Base-by-base conservation (phyloP, 495 filamentous ascomycete genomes). In the Saxophila tyrrhenica region DNA sequence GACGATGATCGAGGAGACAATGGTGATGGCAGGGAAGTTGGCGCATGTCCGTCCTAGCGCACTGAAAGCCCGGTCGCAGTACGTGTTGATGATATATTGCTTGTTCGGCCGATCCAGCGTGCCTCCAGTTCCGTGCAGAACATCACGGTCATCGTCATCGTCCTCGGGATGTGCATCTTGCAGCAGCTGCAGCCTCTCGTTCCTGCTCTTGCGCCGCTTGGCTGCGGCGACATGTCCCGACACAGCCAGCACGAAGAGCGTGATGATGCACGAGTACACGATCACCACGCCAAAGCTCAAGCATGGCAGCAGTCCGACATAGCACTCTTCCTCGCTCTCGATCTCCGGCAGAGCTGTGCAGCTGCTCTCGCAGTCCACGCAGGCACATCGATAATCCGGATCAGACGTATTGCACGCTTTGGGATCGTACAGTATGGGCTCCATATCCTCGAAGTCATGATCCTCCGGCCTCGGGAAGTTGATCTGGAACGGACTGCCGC, bases 401-500 rank as follows among this genome's bases (percentile, higher is more conserved):
- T 96, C 87, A 3, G 84, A 78, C 57, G 86, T 87, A 66, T 95
- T 94, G 73, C 92, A 98, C 48, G 81, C 79, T 65, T 90, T 90
- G 5, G 61, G 19, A 25, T 55, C 50, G 62, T 85, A 79, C 21
- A 82, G 64, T 60, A 79, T 68, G 9, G 87, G 71, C 21, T 73
- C 58, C 86, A 95, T 92, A 21, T 86, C 81, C 1, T 70, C 57
- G 59, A 80, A 81, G 20, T 66, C 59, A 29, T 66, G 56, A 11
- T 39, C 50, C 19, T 65, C 66, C 3, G 85, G 76, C 19, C 75
- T 67, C 10, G 84, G 85, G 63, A 91, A 98, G 72, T 98, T 87
- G 69, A 98, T 92, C 71, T 97, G 94, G 69, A 98, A 97, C 0
- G 92, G 92, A 49, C 89, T 95, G 8, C 92, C 94, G 5, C 92